Evolutionary conservation across 2,329 filamentous ascomycete species (phyloP), one percentile per base, ranked within the genome.

Genomic region (Botrytis galanthina): DNA sequence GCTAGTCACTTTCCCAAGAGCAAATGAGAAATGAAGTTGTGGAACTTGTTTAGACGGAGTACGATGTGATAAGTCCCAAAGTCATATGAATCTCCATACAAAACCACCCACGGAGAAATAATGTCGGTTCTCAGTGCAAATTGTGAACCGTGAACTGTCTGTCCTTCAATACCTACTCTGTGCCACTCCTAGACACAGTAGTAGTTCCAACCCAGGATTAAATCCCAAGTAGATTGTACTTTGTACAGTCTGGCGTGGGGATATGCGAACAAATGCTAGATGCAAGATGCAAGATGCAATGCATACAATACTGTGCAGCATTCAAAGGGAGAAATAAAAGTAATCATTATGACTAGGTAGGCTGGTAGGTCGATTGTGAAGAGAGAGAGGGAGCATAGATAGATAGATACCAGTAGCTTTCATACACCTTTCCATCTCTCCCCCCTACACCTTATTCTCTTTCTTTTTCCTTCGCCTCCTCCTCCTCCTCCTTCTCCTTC

Each of bases 401-500:
- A 54, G 26, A n/a, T 42, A 14, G 39, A n/a, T 54, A 54, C 51
- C 51, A 29, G 12, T 29, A 54, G 14, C 51, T 54, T 54, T 29
- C 51, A 54, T 29, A 29, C 12, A 54, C 26, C n/a, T 29, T 57
- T 54, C 26, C 6, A n/a, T n/a, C 48, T n/a, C 48, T 54, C 29
- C 18, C 35, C 37, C 26, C 37, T 18, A 18, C 48, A 54, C 48
- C 3, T 51, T 14, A 7, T 51, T 29, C 12, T 26, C 3, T 18
- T 26, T n/a, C 60, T 12, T 14, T 12, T 8, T 14, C 10, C 57
- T 20, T 35, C 7, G 22, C 29, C 57, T 26, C 10, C 6, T 9
- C 18, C 82, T 83, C 70, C 76, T 84, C 4, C 81, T 79, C 22
- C 83, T 82, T 0, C 74, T 83, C 22, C 78, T 80, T 57, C 81